Evolutionary conservation across 2,329 filamentous ascomycete genomes (phyloP).

Genomic region (Tolypocladium nubicola): DNA sequence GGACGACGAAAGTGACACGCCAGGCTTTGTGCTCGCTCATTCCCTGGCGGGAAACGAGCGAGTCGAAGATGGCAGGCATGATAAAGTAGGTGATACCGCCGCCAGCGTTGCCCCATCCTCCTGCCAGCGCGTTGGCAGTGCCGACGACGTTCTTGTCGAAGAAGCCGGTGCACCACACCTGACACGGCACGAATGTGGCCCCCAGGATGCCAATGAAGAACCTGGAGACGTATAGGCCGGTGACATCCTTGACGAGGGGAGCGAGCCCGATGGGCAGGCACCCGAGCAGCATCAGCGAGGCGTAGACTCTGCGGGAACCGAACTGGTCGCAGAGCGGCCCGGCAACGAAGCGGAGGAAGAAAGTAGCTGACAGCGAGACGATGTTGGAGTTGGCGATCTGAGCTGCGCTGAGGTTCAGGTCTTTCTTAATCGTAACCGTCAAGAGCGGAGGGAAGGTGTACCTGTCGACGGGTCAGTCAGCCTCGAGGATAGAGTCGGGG

Average conservation of each 20-base stretch:
- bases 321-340: slow-evolving; percentile 80
- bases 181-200: slow-evolving; percentile 72
- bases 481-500: too few relatives aligned
- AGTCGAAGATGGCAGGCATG: slow-evolving; percentile 84
- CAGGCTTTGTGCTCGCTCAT: slow-evolving; percentile 61
- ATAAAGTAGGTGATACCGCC: slow-evolving; percentile 89
- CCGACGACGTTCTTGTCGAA: slow-evolving; percentile 90
- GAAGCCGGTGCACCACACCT: slow-evolving; percentile 88
- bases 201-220: slow-evolving; percentile 78
- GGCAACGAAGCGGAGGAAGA: slow-evolving; percentile 66
- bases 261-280: slow-evolving; percentile 74
- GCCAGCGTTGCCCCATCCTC: slow-evolving; percentile 77
- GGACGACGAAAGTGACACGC: slow-evolving; percentile 77
- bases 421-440: slow-evolving; percentile 67
- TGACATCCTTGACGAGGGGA: slow-evolving; percentile 55
- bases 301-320: slow-evolving; percentile 72
- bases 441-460: slow-evolving; percentile 82
- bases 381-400: slow-evolving; percentile 88
- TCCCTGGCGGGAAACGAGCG: slow-evolving; percentile 49
- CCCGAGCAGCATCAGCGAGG: slow-evolving; percentile 64
- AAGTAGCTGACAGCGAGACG: slow-evolving; percentile 57
- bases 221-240: slow-evolving; percentile 58
- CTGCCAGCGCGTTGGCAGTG: slow-evolving; percentile 76
- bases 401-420: slow-evolving; percentile 58
- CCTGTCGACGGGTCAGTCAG: slow-evolving; percentile 10